Percentiles rank a stretch among this genome's conserved stretches.
phyloP scores from a whole-genome alignment of 768 basidiomycete genomes.

The Naematelia encephala region DNA sequence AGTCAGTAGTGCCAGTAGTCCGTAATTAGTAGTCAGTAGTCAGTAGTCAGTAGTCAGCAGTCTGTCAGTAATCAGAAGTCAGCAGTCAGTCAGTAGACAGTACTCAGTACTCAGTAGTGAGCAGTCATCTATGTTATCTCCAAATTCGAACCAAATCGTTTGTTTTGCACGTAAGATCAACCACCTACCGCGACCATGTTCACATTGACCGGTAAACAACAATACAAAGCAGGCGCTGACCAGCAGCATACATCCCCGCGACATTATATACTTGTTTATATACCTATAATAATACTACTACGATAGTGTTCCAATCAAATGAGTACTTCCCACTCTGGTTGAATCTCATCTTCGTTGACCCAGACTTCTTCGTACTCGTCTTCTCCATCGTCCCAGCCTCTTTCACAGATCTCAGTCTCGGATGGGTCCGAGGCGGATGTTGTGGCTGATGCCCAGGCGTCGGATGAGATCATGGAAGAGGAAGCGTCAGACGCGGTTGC shows the following conservation, averaged over 20 bases:
- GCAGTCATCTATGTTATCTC: too few species aligned
- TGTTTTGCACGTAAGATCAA: too few species aligned
- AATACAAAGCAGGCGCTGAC: background rate
- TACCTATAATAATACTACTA: too few species aligned
- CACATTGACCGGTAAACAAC: background rate
- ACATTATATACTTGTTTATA: background rate
- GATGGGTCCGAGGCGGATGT: background rate
- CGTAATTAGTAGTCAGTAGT: too few species aligned
- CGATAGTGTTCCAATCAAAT: too few species aligned
- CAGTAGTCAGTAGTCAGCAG: background rate
- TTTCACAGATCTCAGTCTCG: background rate
- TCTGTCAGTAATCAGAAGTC: too few species aligned
- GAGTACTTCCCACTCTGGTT: constrained; percentile 24
- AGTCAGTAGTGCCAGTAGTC: too few species aligned
- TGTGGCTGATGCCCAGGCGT: background rate
- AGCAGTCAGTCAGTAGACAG: too few species aligned
- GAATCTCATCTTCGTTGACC: constrained; percentile 30
- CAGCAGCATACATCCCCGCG: background rate
- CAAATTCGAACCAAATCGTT: too few species aligned
- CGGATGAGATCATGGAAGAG: background rate
- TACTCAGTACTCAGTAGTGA: too few species aligned
- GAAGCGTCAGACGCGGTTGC: background rate
- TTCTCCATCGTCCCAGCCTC: constrained; percentile 9
- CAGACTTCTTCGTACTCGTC: constrained; percentile 30
- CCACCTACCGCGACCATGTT: too few species aligned